Percentiles rank a stretch among this genome's conserved stretches.
Conservation (phyloP, 2,329 filamentous ascomycete genomes). For the Thielaviopsis punctulata region DNA sequence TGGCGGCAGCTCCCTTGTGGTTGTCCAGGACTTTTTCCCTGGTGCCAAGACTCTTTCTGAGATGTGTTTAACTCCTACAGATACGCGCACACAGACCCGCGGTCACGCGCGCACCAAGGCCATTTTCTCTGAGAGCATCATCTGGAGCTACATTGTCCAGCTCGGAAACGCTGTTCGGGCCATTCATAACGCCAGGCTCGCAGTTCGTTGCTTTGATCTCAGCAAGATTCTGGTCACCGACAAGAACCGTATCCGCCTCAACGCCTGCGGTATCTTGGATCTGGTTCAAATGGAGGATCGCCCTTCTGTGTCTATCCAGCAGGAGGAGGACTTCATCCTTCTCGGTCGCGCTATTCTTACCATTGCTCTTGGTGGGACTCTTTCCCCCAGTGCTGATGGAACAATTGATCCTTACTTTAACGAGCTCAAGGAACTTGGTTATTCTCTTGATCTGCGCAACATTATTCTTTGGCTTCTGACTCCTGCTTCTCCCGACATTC, state of each 20-base stretch:
- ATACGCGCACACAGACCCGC: constrained; percentile 12
- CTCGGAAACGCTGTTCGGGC: constrained; percentile 74
- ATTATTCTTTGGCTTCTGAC: constrained; percentile 69
- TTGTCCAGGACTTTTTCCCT: constrained; percentile 87
- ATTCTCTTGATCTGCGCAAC: constrained; percentile 62
- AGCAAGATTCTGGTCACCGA: constrained; percentile 82
- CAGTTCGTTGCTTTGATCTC: constrained; percentile 69
- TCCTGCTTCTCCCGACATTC: constrained; percentile 34
- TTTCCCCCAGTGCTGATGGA: not conserved
- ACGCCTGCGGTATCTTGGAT: constrained; percentile 76
- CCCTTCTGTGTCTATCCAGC: constrained; percentile 54
- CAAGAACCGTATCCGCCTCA: constrained; percentile 76
- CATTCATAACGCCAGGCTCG: constrained; percentile 66
- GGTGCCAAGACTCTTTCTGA: constrained; percentile 80
- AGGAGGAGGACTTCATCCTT: constrained; percentile 72
- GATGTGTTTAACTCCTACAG: constrained; percentile 42
- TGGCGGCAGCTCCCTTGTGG: constrained; percentile 75
- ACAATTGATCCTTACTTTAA: constrained; percentile 33
- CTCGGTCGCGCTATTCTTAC: constrained; percentile 75
- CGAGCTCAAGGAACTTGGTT: constrained; percentile 60
- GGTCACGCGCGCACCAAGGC: constrained; percentile 22
- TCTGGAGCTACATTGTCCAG: constrained; percentile 90
- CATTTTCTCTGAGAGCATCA: constrained; percentile 48
- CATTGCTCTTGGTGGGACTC: constrained; percentile 23
- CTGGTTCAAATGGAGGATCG: constrained; percentile 67